Conservation (phyloP, 2,329 filamentous ascomycete genomes). For the Helminthosporium solani region DNA sequence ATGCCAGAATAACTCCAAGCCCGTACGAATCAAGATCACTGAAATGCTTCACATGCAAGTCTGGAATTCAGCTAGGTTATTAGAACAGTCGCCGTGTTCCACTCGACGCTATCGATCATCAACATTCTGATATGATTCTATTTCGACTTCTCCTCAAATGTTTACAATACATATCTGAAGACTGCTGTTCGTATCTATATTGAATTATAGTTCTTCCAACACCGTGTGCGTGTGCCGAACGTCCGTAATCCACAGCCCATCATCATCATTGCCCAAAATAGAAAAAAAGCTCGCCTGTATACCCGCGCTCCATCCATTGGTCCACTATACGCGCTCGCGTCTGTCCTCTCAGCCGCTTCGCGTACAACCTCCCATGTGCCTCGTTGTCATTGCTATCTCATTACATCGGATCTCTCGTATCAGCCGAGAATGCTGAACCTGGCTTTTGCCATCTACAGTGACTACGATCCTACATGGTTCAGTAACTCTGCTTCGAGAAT, state of each 20-base stretch:
- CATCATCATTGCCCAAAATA: neutral
- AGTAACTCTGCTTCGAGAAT: neutral
- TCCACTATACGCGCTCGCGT: neutral
- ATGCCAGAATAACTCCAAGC: no score
- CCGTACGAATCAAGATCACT: no score
- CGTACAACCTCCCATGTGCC: neutral
- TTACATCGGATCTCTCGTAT: neutral
- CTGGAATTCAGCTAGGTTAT: no score
- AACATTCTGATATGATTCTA: no score
- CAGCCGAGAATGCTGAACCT: neutral
- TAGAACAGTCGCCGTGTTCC: no score
- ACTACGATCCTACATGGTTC: neutral
- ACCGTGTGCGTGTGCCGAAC: neutral
- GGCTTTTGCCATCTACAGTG: neutral
- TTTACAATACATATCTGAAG: no score
- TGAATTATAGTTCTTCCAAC: neutral
- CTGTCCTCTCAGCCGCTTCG: neutral
- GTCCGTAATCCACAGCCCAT: neutral
- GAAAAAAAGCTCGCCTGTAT: neutral
- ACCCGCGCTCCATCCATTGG: neutral
- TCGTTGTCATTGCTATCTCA: neutral
- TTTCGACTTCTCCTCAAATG: no score
- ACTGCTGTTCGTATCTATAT: neutral
- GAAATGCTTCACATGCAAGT: no score
- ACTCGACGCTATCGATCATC: no score